phyloP scores from a whole-genome alignment of 2,329 filamentous ascomycete species.

The Phaeoacremonium minimum region DNA sequence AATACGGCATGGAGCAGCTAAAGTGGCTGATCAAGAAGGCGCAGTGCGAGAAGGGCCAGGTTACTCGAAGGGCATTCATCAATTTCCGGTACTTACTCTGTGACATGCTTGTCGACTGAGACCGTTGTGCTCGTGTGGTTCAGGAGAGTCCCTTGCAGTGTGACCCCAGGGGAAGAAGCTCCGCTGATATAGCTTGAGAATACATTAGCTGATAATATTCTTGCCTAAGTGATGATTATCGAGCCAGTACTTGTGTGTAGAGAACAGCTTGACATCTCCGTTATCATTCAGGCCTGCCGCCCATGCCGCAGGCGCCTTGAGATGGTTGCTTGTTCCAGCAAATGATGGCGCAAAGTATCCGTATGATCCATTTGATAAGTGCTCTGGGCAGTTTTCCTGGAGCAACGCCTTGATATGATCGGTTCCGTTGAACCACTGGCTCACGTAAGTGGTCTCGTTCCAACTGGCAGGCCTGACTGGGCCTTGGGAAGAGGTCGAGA shows the following conservation, averaged over 20 bases:
- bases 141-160: conserved; percentile 57
- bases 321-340: conserved; percentile 43
- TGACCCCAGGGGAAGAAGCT: conserved; percentile 54
- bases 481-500: conserved; percentile 44
- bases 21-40: too few species aligned
- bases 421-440: conserved; percentile 54
- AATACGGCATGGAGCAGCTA: too few species aligned
- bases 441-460: conserved; percentile 50
- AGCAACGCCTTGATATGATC: conserved; percentile 41
- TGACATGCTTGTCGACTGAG: conserved; percentile 43
- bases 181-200: conserved; percentile 55
- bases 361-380: conserved; percentile 33
- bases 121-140: conserved; percentile 53
- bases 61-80: too few species aligned
- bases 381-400: conserved; percentile 42
- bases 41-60: too few species aligned
- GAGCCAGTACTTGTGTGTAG: conserved; percentile 50
- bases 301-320: conserved; percentile 48
- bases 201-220: conserved; percentile 2
- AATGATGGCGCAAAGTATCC: conserved; percentile 56
- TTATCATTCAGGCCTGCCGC: conserved; percentile 46
- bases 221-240: background rate
- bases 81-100: too few species aligned
- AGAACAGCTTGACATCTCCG: conserved; percentile 45
- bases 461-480: conserved; percentile 46